Evolutionary conservation across 345 rosid genomes (phyloP).

Genomic region (Draba incana): DNA sequence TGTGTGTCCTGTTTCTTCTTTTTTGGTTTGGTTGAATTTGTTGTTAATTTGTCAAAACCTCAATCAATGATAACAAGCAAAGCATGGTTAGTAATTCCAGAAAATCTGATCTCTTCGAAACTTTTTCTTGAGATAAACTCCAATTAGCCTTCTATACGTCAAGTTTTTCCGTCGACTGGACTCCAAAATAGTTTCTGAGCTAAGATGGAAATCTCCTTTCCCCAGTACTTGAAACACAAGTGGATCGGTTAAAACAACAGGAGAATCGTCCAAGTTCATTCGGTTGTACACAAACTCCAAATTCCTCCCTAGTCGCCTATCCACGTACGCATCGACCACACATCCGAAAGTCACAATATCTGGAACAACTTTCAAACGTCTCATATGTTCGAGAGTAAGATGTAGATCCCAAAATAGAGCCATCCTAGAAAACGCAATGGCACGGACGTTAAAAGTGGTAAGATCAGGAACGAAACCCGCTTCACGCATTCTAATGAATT

Average conservation of each 20-base stretch:
- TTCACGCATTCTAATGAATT: conserved; percentile 60
- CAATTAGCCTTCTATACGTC: conserved; percentile 66
- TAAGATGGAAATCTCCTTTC: conserved; percentile 79
- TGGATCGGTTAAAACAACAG: conserved; percentile 59
- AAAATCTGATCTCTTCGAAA: conserved; percentile 68
- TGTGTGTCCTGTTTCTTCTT: neutral
- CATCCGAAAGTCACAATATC: conserved; percentile 86
- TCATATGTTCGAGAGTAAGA: conserved; percentile 86
- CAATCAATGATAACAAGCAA: neutral
- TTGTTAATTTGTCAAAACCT: neutral
- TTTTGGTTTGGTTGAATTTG: neutral
- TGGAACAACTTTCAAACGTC: conserved; percentile 55
- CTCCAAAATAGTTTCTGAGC: conserved; percentile 82
- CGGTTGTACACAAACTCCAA: conserved; percentile 61
- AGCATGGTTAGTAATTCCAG: conserved; percentile 70
- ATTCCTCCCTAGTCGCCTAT: conserved; percentile 64
- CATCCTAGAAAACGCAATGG: conserved; percentile 80
- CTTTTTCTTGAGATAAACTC: conserved; percentile 63
- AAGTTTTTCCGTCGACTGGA: conserved; percentile 48
- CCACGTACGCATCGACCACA: conserved; percentile 84
- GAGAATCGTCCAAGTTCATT: conserved; percentile 60
- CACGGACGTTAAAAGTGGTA: conserved; percentile 75
- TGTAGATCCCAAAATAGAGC: conserved; percentile 88
- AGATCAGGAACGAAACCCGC: conserved; percentile 75
- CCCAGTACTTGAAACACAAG: conserved; percentile 70